Percentiles rank a stretch among this genome's conserved stretches.
These are phyloP conservation scores for Aspergillus bridgeri DNA, from an alignment of 495 filamentous ascomycete species.

Conservation along the genomic window DNA sequence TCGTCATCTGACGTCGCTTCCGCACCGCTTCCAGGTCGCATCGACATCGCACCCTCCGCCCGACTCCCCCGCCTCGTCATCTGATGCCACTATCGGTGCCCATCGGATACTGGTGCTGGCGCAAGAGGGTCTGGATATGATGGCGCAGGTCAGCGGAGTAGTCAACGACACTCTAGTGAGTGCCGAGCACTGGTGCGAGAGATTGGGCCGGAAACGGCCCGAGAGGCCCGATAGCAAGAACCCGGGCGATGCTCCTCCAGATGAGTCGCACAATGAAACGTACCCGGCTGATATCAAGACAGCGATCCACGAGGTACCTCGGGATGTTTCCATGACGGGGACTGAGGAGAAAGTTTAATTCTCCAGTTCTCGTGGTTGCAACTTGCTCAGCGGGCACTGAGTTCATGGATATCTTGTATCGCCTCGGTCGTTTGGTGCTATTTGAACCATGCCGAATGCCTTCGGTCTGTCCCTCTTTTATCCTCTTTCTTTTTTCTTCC, in stretches of 20 bases:
- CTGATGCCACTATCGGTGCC: conserved; percentile 51
- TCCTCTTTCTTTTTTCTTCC: neutral
- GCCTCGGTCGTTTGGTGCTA: neutral
- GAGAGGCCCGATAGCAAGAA: conserved; percentile 29
- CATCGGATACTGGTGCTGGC: conserved; percentile 75
- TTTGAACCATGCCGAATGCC: neutral
- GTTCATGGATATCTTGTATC: neutral
- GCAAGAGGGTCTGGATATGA: conserved; percentile 84
- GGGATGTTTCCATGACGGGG: conserved; percentile 42
- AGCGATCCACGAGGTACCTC: conserved; percentile 25
- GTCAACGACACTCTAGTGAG: conserved; percentile 80
- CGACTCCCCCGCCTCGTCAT: conserved; percentile 30
- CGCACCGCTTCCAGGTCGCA: conserved; percentile 65
- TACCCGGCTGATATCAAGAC: conserved; percentile 34
- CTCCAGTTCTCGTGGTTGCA: conserved; percentile 4
- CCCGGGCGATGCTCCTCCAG: conserved; percentile 19
- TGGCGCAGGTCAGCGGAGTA: conserved; percentile 75
- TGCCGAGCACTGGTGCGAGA: conserved; percentile 83
- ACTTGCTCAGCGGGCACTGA: conserved; percentile 10
- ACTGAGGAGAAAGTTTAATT: conserved; percentile 32
- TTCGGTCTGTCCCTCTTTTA: neutral
- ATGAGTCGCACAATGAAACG: conserved; percentile 22
- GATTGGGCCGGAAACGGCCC: conserved; percentile 57
- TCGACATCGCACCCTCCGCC: conserved; percentile 43
- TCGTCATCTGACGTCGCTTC: conserved; percentile 73